phyloP scores from a whole-genome alignment of 192 early-diverging fungal genomes.

The Thoreauomyces humboldtii region DNA sequence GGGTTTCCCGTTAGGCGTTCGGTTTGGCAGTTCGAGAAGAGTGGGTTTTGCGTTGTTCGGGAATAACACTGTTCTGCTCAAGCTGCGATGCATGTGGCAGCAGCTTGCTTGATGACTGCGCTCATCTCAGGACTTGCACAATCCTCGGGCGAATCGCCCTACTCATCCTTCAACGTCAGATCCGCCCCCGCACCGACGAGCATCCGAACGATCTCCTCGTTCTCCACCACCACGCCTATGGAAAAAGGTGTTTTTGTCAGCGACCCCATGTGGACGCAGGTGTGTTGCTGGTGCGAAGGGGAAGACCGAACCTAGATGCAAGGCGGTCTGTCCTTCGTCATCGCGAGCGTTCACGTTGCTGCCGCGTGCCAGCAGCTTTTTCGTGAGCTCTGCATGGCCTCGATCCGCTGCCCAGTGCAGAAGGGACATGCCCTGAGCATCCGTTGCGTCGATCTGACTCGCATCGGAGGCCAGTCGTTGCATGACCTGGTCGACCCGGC shows the following conservation, averaged over 20 bases:
- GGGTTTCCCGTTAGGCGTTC: too few species aligned
- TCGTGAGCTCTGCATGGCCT: conserved; percentile 13
- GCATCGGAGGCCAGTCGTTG: not conserved
- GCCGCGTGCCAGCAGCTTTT: conserved; percentile 3
- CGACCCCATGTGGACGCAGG: too few species aligned
- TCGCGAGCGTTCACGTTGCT: conserved; percentile 24
- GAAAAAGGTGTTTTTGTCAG: too few species aligned
- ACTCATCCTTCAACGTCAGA: conserved; percentile 23
- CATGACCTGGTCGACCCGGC: conserved; percentile 23
- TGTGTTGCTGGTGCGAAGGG: too few species aligned
- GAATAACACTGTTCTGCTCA: too few species aligned
- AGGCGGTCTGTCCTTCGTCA: conserved; percentile 29
- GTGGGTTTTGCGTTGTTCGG: too few species aligned
- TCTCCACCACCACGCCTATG: conserved; percentile 7
- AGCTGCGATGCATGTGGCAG: too few species aligned
- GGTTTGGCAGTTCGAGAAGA: too few species aligned
- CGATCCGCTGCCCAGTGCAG: conserved; percentile 45
- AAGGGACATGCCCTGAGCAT: conserved; percentile 30
- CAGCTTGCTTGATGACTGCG: too few species aligned
- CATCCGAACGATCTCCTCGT: conserved; percentile 7
- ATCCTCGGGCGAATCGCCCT: conserved; percentile 36
- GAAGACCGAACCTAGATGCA: conserved; percentile 46
- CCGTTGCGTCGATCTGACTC: not conserved
- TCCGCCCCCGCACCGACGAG: conserved; percentile 14
- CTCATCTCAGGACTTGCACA: conserved; percentile 11